Conservation (phyloP, 192 early-diverging fungal genomes). For the Backusella luteola region DNA sequence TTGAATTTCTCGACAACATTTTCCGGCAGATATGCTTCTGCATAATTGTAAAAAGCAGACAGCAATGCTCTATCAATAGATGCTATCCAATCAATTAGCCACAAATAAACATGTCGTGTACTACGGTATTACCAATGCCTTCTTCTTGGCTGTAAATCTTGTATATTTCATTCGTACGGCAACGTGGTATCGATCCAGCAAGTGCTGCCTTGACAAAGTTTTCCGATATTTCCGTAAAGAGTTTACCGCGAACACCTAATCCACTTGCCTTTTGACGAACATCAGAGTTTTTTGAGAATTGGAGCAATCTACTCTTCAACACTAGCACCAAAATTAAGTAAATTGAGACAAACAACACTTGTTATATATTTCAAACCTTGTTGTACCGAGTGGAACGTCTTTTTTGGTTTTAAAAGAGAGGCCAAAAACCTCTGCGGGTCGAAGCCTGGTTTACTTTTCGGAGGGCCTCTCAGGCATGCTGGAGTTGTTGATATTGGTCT, state of each 20-base stretch:
- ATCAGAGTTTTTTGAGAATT: neutral
- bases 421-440: neutral
- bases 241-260: slow-evolving; percentile 13
- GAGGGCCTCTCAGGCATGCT: neutral
- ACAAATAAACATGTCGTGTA: neutral
- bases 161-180: neutral
- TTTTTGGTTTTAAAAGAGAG: neutral
- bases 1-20: slow-evolving; percentile 40
- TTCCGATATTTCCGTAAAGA: neutral
- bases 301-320: neutral
- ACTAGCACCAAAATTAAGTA: neutral
- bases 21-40: slow-evolving; percentile 36
- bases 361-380: neutral
- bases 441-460: neutral
- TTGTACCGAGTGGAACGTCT: neutral
- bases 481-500: neutral
- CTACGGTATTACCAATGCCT: neutral
- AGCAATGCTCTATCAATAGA: slow-evolving; percentile 5
- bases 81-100: neutral
- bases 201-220: neutral
- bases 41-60: slow-evolving; percentile 38
- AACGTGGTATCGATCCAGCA: neutral
- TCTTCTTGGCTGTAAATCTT: neutral
- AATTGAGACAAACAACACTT: neutral
- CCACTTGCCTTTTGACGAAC: neutral